phyloP scores from a whole-genome alignment of 345 rosid genomes.

The Firmiana major region DNA sequence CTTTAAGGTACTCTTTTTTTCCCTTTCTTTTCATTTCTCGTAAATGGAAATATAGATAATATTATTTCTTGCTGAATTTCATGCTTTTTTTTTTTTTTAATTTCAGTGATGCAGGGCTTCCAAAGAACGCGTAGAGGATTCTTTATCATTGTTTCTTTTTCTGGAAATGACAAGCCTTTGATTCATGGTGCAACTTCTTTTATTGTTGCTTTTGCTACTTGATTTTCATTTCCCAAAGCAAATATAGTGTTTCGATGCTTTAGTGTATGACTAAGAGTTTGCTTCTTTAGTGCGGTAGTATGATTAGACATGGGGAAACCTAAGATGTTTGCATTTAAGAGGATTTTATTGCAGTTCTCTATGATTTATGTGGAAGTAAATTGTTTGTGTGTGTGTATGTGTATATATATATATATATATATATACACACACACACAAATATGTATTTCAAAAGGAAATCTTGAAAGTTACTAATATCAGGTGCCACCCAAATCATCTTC shows the following conservation, averaged over 20 bases:
- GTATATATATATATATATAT: too few relatives aligned
- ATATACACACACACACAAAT: too few relatives aligned
- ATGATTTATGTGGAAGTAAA: neutral
- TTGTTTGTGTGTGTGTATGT: neutral
- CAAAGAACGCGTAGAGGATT: slow-evolving; percentile 16
- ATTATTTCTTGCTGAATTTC: neutral
- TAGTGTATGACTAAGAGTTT: neutral
- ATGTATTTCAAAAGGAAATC: too few relatives aligned
- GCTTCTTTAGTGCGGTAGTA: neutral
- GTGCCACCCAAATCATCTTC: slow-evolving; percentile 35
- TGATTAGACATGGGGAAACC: neutral
- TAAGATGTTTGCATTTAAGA: neutral
- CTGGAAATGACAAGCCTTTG: slow-evolving; percentile 13
- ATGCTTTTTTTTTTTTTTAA: neutral
- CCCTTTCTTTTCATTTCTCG: neutral
- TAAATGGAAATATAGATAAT: neutral
- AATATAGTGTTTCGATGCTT: neutral
- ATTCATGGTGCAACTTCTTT: slow-evolving; percentile 24
- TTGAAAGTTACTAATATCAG: neutral
- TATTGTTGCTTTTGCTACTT: neutral
- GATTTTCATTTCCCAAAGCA: neutral
- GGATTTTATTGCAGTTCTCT: neutral
- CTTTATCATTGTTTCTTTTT: slow-evolving; percentile 12
- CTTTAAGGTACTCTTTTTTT: slow-evolving; percentile 34
- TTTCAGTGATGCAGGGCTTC: slow-evolving; percentile 31